Base-by-base conservation (phyloP, 495 filamentous ascomycete genomes). In the Talaromyces stipitatus region DNA sequence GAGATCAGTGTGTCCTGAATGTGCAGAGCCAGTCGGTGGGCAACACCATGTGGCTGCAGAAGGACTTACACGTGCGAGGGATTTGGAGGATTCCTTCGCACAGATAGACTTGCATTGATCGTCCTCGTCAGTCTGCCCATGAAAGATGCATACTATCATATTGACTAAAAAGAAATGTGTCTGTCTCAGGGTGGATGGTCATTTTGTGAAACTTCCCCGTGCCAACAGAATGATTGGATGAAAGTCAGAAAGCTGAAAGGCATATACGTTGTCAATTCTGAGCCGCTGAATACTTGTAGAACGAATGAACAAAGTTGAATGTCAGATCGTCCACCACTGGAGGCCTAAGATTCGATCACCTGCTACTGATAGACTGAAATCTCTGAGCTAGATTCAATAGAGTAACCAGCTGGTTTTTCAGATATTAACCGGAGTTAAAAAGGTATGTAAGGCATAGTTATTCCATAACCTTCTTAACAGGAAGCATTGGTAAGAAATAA, bases 1-100 rank as follows among this genome's bases (percentile, higher is more conserved):
- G 66, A 54, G 59, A 51, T 73, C 85, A 2, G 59, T 61, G 24
- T 92, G 87, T 58, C 87, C 88, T 3, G 78, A 90, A 57, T 91
- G 86, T 61, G 78, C 74, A 10, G 75, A 73, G 3, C 56, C 70
- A 2, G 78, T 91, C 47, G 88, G 86, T 45, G 87, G 87, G 0
- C 46, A 65, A 29, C 1, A 82, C 56, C 83, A 91, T 74, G 41
- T 33, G 24, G 46, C 77, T 64, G 74, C 63, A 10, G 69, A 65
- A 8, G 84, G 84, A 4, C 83, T 88, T 6, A 67, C 45, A 18
- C 60, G 57, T 18, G 84, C 79, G 9, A 60, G 60, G 7, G 81
- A 82, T 58, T 63, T 84, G 55, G 77, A 85, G 57, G 38, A 28
- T n/a, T 54, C 73, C 56, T 74, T 82, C 56, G 58, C 61, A 24